phyloP scores from a whole-genome alignment of 495 filamentous ascomycete species.

The Penicillium parvum region DNA sequence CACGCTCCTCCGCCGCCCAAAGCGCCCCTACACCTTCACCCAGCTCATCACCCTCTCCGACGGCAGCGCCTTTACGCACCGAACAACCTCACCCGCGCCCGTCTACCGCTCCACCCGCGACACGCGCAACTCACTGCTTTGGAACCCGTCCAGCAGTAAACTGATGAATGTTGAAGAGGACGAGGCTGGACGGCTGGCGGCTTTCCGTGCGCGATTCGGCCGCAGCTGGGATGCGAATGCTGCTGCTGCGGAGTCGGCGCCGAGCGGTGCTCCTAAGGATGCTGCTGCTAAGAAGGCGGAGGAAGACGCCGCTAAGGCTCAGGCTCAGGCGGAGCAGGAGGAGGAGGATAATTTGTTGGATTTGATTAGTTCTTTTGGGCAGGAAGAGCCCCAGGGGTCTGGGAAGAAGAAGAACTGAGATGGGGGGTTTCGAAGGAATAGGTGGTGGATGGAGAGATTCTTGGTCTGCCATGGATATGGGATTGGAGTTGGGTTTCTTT shows the following conservation, averaged over 20 bases:
- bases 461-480: too few species aligned
- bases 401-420: slow-evolving; percentile 35
- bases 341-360: slow-evolving; percentile 61
- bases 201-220: slow-evolving; percentile 82
- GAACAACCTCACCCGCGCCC: slow-evolving; percentile 79
- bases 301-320: slow-evolving; percentile 29
- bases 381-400: slow-evolving; percentile 30
- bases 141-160: slow-evolving; percentile 78
- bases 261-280: slow-evolving; percentile 12
- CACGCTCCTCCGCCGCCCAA: slow-evolving; percentile 79
- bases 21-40: slow-evolving; percentile 92
- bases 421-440: too few species aligned
- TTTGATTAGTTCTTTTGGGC: slow-evolving; percentile 63
- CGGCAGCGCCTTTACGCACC: slow-evolving; percentile 79
- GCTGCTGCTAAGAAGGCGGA: slow-evolving; percentile 28
- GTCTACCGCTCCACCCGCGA: slow-evolving; percentile 78
- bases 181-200: slow-evolving; percentile 84
- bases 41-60: slow-evolving; percentile 94
- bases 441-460: too few species aligned
- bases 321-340: slow-evolving; percentile 33
- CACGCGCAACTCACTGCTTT: slow-evolving; percentile 78
- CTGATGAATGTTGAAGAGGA: slow-evolving; percentile 88
- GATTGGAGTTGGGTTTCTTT: slow-evolving; percentile 20
- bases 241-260: slow-evolving; percentile 17
- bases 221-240: slow-evolving; percentile 68